Percentiles rank a stretch among this genome's conserved stretches.
phyloP scores from a whole-genome alignment of 129 eudicot species.

The Flaveria brownii region DNA sequence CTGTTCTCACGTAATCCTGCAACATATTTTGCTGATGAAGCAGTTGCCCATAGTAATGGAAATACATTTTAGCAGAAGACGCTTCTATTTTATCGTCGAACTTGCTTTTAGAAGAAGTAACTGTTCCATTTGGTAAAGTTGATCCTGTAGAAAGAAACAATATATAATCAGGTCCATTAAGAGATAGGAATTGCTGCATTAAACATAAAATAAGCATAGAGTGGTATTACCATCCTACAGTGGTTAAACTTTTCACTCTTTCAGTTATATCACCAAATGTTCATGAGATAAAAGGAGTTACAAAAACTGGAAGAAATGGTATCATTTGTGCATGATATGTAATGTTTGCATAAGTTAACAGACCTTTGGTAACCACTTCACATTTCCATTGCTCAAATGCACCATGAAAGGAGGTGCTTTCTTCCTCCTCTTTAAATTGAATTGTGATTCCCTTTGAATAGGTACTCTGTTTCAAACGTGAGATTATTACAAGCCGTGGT shows the following conservation, averaged over 20 bases:
- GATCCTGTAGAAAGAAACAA: slow-evolving; percentile 45
- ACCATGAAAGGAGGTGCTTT: slow-evolving; percentile 71
- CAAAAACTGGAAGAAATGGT: not conserved
- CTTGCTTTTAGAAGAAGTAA: slow-evolving; percentile 60
- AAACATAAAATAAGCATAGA: not conserved
- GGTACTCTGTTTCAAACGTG: slow-evolving; percentile 59
- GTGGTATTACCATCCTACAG: not conserved
- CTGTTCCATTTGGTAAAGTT: slow-evolving; percentile 55
- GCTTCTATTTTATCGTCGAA: slow-evolving; percentile 94
- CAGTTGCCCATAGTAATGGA: slow-evolving; percentile 91
- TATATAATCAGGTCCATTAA: slow-evolving; percentile 6
- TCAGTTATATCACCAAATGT: not conserved
- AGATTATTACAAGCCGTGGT: slow-evolving; percentile 29
- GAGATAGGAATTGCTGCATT: not conserved
- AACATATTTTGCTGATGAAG: slow-evolving; percentile 98
- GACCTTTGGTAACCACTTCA: slow-evolving; percentile 62
- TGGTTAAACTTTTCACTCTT: not conserved
- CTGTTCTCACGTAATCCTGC: slow-evolving; percentile 99
- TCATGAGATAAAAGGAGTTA: not conserved
- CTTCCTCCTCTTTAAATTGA: slow-evolving; percentile 84
- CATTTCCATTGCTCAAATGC: slow-evolving; percentile 90
- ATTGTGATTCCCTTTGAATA: slow-evolving; percentile 72
- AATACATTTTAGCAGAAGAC: slow-evolving; percentile 96
- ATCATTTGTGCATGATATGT: not conserved
- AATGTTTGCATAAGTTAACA: slow-evolving; percentile 17